These are phyloP conservation scores for Tetrahymena malaccensis DNA, from an alignment of 73 alveolate genomes.

Conservation along the genomic window DNA sequence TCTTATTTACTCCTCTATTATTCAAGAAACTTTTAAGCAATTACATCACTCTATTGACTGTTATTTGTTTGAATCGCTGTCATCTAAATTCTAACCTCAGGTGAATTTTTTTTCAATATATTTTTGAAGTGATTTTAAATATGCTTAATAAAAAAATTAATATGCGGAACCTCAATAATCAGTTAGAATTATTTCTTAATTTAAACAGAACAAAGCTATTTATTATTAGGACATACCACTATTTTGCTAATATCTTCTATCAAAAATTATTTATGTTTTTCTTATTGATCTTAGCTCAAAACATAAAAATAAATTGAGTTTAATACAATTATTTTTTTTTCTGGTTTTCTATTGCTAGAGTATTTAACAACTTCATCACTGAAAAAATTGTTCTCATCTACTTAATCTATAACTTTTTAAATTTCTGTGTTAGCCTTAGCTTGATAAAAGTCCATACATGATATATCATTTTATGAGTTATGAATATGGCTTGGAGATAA, in stretches of 20 bases:
- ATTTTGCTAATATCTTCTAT: not conserved
- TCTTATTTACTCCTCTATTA: too few relatives aligned
- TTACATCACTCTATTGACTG: not conserved
- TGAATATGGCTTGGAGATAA: too few relatives aligned
- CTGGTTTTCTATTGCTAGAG: not conserved
- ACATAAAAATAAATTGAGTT: not conserved
- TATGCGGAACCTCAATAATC: not conserved
- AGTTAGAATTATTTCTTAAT: not conserved
- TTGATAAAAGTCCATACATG: not conserved
- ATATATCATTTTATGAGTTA: too few relatives aligned
- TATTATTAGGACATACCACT: not conserved
- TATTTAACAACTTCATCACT: not conserved
- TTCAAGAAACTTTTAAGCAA: too few relatives aligned
- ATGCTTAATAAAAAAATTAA: too few relatives aligned
- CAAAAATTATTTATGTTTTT: too few relatives aligned
- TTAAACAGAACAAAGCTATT: not conserved
- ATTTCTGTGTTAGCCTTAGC: too few relatives aligned
- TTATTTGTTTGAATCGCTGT: not conserved
- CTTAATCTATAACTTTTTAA: too few relatives aligned
- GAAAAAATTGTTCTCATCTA: not conserved
- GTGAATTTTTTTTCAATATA: not conserved
- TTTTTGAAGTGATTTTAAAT: not conserved
- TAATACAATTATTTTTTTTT: not conserved
- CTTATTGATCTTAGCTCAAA: too few relatives aligned
- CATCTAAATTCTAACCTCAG: not conserved